Conservation (phyloP, 2,329 filamentous ascomycete species). For the Grosmannia penicillata region DNA sequence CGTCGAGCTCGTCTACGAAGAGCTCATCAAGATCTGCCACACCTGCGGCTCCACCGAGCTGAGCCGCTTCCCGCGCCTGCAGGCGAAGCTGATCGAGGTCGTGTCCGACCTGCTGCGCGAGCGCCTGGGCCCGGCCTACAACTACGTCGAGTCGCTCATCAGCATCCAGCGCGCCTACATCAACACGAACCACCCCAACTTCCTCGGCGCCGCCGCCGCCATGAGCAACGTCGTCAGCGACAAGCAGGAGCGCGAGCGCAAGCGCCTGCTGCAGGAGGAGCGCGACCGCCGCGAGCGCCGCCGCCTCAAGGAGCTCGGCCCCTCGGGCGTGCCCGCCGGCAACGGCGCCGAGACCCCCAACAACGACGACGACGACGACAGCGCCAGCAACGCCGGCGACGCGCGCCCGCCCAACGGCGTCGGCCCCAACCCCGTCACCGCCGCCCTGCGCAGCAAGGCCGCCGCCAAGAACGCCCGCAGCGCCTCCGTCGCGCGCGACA, state of each 20-base stretch:
- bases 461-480: conserved; percentile 50
- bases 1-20: conserved; percentile 95
- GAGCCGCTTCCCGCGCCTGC: conserved; percentile 77
- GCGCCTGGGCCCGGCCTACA: conserved; percentile 74
- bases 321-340: conserved; percentile 45
- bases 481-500: conserved; percentile 64
- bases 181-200: conserved; percentile 98
- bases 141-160: conserved; percentile 91
- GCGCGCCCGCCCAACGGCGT: conserved; percentile 34
- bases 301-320: conserved; percentile 67
- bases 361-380: conserved; percentile 45
- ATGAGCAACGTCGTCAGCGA: conserved; percentile 95
- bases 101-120: conserved; percentile 92
- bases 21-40: conserved; percentile 98
- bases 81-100: conserved; percentile 94
- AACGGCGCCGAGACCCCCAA: conserved; percentile 32
- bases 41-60: conserved; percentile 94
- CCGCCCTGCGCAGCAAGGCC: conserved; percentile 41
- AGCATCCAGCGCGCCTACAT: conserved; percentile 97
- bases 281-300: conserved; percentile 72
- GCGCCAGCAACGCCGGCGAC: conserved; percentile 39
- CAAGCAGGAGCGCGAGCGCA: conserved; percentile 88
- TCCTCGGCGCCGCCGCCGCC: conserved; percentile 86
- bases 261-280: conserved; percentile 65
- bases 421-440: conserved; percentile 26